Evolutionary conservation across 805 yeast species (phyloP).

Genomic region (Dipodascus geniculatus): DNA sequence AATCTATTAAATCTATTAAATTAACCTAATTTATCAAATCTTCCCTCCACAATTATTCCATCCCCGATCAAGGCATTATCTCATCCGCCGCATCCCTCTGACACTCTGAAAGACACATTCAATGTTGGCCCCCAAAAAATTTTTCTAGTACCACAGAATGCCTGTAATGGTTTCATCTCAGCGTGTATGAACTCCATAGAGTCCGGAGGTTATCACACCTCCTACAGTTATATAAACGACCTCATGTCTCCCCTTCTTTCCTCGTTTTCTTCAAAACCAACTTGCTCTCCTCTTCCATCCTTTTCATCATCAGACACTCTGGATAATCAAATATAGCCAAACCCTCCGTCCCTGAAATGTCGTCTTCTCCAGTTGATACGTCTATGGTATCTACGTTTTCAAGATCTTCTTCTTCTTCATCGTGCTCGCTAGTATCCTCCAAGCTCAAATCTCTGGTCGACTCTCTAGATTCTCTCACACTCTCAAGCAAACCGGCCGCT

Average conservation of each 20-base stretch:
- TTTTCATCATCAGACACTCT: background rate
- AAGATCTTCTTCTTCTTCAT: background rate
- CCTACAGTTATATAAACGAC: background rate
- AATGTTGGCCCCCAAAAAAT: background rate
- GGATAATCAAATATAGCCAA: background rate
- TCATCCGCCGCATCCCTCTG: background rate
- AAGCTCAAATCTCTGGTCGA: background rate
- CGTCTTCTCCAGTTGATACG: background rate
- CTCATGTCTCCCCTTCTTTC: background rate
- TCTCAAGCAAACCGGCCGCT: background rate
- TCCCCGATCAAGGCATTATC: too few relatives aligned
- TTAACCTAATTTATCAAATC: too few relatives aligned
- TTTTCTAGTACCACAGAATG: background rate
- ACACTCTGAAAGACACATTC: background rate
- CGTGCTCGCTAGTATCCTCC: background rate
- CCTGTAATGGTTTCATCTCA: background rate
- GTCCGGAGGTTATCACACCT: background rate
- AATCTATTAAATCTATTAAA: too few relatives aligned
- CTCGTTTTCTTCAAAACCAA: background rate
- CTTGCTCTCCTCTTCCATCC: background rate
- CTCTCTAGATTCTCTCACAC: background rate
- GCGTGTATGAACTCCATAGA: background rate
- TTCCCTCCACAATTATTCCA: too few relatives aligned
- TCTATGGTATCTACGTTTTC: constrained; percentile 1
- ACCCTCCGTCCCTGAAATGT: background rate